Percentiles rank a stretch among this genome's conserved stretches.
These are phyloP conservation scores for Corinectria fuckeliana DNA, from an alignment of 2,329 filamentous ascomycete genomes.

Conservation along the genomic window DNA sequence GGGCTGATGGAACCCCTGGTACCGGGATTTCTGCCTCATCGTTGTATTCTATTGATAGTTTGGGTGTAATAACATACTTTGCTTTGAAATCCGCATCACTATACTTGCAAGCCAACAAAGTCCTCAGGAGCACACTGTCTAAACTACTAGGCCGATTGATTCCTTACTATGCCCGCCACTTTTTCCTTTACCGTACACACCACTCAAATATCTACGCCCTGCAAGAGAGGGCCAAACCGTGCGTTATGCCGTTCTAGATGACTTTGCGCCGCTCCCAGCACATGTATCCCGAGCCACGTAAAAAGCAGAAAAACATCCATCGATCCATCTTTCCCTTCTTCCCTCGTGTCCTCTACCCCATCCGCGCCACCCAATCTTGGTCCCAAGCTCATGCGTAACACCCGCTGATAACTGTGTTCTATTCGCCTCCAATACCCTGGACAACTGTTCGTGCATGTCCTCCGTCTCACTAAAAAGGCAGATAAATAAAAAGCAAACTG, in stretches of 20 bases:
- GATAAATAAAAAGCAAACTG: no score
- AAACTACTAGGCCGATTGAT: no score
- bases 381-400: slow-evolving; percentile 4
- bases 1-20: neutral
- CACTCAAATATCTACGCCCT: neutral
- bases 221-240: neutral
- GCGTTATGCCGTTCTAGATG: slow-evolving; percentile 4
- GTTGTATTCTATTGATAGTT: neutral
- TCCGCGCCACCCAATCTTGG: neutral
- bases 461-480: neutral
- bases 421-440: neutral
- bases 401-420: slow-evolving; percentile 2
- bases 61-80: no score
- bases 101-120: neutral
- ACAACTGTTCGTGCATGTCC: slow-evolving; percentile 1
- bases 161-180: neutral
- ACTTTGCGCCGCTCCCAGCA: neutral
- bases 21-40: neutral
- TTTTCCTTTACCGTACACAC: slow-evolving; percentile 2
- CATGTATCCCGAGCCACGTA: neutral
- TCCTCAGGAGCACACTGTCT: no score
- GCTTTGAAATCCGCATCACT: neutral
- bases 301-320: neutral
- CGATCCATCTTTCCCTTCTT: no score
- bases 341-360: neutral